Conservation (phyloP, 2,329 filamentous ascomycete genomes). For the Pestalotiopsis sp. region DNA sequence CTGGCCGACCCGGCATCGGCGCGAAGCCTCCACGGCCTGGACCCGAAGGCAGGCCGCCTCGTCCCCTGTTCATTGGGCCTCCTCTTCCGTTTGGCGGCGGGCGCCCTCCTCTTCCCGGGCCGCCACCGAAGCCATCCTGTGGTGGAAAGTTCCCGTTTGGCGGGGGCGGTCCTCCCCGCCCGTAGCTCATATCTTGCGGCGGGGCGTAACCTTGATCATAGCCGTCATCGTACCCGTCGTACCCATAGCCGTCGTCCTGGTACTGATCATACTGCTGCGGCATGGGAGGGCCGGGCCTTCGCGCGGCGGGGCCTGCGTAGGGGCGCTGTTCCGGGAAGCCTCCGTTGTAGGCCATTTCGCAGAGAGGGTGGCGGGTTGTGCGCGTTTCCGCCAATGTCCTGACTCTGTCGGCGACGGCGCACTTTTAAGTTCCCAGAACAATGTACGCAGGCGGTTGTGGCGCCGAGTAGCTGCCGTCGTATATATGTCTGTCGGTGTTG, state of each 20-base stretch:
- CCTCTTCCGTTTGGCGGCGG: constrained; percentile 46
- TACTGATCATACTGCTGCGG: constrained; percentile 21
- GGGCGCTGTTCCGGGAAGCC: constrained; percentile 50
- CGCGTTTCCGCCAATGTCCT: not conserved
- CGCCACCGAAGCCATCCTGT: constrained; percentile 48
- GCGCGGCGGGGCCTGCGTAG: constrained; percentile 50
- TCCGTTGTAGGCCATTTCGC: constrained; percentile 54
- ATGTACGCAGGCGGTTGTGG: not conserved
- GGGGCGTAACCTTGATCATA: constrained; percentile 43
- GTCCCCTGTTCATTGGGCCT: constrained; percentile 42
- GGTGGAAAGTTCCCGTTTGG: constrained; percentile 39
- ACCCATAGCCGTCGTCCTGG: constrained; percentile 31
- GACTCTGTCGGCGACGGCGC: not conserved
- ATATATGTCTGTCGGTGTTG: not conserved
- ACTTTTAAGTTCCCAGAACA: not conserved
- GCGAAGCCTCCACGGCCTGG: constrained; percentile 26
- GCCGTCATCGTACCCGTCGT: constrained; percentile 45
- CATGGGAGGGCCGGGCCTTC: constrained; percentile 35
- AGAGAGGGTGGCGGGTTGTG: constrained; percentile 5
- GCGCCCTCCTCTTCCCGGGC: constrained; percentile 41
- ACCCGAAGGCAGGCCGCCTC: constrained; percentile 25
- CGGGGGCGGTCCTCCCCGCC: constrained; percentile 41
- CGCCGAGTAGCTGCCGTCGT: not conserved
- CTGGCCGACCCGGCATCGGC: constrained; percentile 39
- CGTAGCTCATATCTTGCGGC: constrained; percentile 48